Conservation (phyloP, 345 rosid genomes). For the Euclidium syriacum region DNA sequence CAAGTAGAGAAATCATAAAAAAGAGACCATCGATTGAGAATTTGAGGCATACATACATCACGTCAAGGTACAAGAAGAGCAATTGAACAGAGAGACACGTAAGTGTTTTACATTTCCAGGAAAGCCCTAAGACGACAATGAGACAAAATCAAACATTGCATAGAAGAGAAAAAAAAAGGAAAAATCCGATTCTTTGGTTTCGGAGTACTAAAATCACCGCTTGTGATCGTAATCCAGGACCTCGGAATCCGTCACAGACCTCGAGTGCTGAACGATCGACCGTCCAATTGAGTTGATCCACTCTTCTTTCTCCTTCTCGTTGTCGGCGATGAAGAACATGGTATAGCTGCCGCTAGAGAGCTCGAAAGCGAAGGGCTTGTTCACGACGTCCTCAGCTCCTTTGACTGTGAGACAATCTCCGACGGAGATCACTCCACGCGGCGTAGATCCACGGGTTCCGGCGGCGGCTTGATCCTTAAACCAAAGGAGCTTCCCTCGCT, state of each 20-base stretch:
- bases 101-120: conserved; percentile 1
- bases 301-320: conserved; percentile 80
- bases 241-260: conserved; percentile 76
- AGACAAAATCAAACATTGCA: conserved; percentile 6
- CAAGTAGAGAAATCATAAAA: not conserved
- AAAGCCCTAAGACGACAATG: not conserved
- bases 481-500: conserved; percentile 82
- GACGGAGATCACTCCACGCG: conserved; percentile 70
- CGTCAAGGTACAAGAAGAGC: not conserved
- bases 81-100: not conserved
- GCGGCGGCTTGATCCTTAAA: conserved; percentile 55
- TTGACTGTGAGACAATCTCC: conserved; percentile 70
- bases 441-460: conserved; percentile 44
- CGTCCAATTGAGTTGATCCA: conserved; percentile 91
- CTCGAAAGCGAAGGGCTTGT: conserved; percentile 75
- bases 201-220: conserved; percentile 5
- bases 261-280: conserved; percentile 76
- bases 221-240: conserved; percentile 49
- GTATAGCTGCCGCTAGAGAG: conserved; percentile 52
- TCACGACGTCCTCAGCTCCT: conserved; percentile 78
- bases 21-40: conserved; percentile 3
- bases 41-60: conserved; percentile 23
- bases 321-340: conserved; percentile 73
- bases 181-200: too few species aligned
- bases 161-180: not conserved